Evolutionary conservation across 345 rosid species (phyloP), one percentile per base, ranked within the genome.

Genomic region (Cardamine occulta): DNA sequence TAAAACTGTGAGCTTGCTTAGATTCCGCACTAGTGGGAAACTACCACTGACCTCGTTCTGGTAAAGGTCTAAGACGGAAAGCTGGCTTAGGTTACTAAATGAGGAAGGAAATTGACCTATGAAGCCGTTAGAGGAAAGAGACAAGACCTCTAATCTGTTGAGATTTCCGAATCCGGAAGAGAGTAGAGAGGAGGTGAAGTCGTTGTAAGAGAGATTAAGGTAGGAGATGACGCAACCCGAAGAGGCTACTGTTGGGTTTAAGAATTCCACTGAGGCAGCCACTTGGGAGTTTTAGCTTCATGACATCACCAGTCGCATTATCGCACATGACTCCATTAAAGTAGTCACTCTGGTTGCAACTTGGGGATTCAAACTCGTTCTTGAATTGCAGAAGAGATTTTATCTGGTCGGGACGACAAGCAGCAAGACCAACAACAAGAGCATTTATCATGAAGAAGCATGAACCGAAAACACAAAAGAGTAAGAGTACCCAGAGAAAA

Each of bases 81-180:
- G 48, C 31, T 0, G 0, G 2, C 12, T 19, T 0, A 73, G 8
- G 34, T 52, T 63, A 73, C 45, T 73, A 37, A 62, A 3, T 12
- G 69, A 52, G 29, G 62, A 62, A 51, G 76, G 76, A 4, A 60
- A 49, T 71, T 71, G 59, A 6, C 67, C 67, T 0, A 17, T 4
- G 3, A 72, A 72, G 19, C 69, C 6, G 14, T 14, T 8, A 52
- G 53, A 62, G 44, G 68, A 12, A 51, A 72, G 68, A 62, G 48
- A 51, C 40, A 72, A 51, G 31, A 72, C 68, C 62, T 72, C 61
- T 51, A 62, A 18, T 62, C 6, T 61, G 37, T 37, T 72, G 76
- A 52, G 53, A 18, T 17, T 37, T 5, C 61, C 15, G 7, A 72
- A 72, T 4, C 3, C 60, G 1, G 8, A 24, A 72, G 68, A 21